Evolutionary conservation across 805 yeast genomes (phyloP).

Genomic region (Saturnispora diversa): DNA sequence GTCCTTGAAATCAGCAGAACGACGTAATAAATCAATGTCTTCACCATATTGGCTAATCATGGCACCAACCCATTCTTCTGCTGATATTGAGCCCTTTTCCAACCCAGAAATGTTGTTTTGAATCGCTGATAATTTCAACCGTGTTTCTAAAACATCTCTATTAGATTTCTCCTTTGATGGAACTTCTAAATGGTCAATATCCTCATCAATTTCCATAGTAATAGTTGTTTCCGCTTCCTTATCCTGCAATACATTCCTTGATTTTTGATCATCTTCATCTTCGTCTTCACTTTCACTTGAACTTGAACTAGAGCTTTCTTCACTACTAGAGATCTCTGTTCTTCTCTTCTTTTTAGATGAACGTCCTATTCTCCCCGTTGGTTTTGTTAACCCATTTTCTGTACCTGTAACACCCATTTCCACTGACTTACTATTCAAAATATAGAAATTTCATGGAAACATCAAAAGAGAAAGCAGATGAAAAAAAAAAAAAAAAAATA

Average conservation of each 20-base stretch:
- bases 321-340: slow-evolving; percentile 59
- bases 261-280: slow-evolving; percentile 12
- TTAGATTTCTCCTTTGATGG: slow-evolving; percentile 1
- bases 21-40: slow-evolving; percentile 52
- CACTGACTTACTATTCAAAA: background rate
- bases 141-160: slow-evolving; percentile 7
- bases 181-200: slow-evolving; percentile 1
- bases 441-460: background rate
- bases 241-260: slow-evolving; percentile 5
- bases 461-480: no score
- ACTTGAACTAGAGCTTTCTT: slow-evolving; percentile 22
- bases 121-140: slow-evolving; percentile 2
- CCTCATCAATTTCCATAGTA: background rate
- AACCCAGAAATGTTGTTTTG: background rate
- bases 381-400: background rate
- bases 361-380: background rate
- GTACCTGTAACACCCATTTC: slow-evolving; percentile 2
- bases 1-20: slow-evolving; percentile 49
- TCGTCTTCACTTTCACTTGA: slow-evolving; percentile 11
- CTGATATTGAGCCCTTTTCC: background rate
- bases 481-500: no score
- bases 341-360: slow-evolving; percentile 74
- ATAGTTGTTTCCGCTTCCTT: background rate
- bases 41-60: slow-evolving; percentile 55
- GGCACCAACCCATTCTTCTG: slow-evolving; percentile 12